phyloP scores from a whole-genome alignment of 257 asterid genomes.

The Solanum acaule region DNA sequence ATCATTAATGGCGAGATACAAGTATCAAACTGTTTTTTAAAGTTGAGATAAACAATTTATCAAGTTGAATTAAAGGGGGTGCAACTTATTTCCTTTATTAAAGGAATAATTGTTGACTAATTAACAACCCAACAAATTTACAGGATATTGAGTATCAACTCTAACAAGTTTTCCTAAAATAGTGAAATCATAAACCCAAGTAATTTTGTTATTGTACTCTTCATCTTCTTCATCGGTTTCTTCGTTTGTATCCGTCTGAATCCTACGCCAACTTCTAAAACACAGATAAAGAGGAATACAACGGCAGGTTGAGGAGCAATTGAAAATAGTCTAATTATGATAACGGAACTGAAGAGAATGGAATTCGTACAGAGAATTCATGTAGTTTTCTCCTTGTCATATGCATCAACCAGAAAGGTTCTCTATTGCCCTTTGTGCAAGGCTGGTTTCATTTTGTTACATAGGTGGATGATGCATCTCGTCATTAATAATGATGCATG shows the following conservation, averaged over 20 bases:
- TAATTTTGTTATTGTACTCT: not conserved
- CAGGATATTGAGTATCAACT: not conserved
- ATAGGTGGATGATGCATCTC: constrained; percentile 46
- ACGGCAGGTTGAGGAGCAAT: not conserved
- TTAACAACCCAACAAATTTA: not conserved
- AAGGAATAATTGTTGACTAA: not conserved
- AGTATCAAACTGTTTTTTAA: too few species aligned
- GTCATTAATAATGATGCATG: too few species aligned
- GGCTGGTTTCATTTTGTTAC: constrained; percentile 51
- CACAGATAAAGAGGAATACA: not conserved
- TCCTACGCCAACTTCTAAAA: not conserved
- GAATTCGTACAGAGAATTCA: not conserved
- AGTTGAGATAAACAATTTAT: too few species aligned
- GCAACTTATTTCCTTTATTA: not conserved
- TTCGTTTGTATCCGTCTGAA: not conserved
- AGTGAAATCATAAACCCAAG: too few species aligned
- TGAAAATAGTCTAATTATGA: not conserved
- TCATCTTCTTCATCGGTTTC: too few species aligned
- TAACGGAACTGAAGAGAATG: not conserved
- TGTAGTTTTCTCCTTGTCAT: not conserved
- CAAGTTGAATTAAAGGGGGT: too few species aligned
- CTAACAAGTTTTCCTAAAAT: not conserved
- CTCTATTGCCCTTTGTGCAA: constrained; percentile 77
- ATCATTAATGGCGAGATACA: too few species aligned
- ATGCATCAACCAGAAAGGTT: constrained; percentile 15